A percentile compares a stretch with the other conserved stretches of the same genome.
These are phyloP conservation scores for Mucuna pruriens DNA, from an alignment of 306 rosid species.

Conservation along the genomic window DNA sequence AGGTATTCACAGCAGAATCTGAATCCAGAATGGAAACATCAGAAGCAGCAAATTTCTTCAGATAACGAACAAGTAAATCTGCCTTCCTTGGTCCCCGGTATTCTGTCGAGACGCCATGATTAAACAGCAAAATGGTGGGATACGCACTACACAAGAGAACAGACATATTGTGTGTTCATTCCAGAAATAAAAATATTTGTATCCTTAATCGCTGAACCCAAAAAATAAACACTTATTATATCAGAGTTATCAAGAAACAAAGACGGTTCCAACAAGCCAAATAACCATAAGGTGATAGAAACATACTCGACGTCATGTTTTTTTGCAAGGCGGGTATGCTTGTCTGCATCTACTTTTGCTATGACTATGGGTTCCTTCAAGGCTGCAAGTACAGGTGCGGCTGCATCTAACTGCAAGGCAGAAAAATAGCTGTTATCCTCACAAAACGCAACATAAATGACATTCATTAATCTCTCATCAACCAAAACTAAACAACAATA, in stretches of 20 bases:
- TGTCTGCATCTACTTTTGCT: slow-evolving; percentile 90
- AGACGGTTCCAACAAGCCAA: not conserved
- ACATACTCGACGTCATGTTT: slow-evolving; percentile 81
- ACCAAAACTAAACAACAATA: slow-evolving; percentile 14
- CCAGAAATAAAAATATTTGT: slow-evolving; percentile 8
- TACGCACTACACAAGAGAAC: slow-evolving; percentile 63
- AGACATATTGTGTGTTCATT: slow-evolving; percentile 10
- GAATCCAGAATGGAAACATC: slow-evolving; percentile 88
- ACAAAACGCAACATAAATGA: slow-evolving; percentile 1
- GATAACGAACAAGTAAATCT: slow-evolving; percentile 77
- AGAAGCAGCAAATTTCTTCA: slow-evolving; percentile 86
- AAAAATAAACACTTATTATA: slow-evolving; percentile 3
- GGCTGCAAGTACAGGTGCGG: slow-evolving; percentile 80
- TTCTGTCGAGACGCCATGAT: slow-evolving; percentile 76
- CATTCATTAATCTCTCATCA: not conserved
- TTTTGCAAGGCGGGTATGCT: slow-evolving; percentile 64
- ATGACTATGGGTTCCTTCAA: slow-evolving; percentile 78
- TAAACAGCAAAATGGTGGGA: slow-evolving; percentile 80
- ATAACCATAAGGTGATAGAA: not conserved
- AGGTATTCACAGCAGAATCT: slow-evolving; percentile 69
- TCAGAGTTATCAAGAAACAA: slow-evolving; percentile 5
- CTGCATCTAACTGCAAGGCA: slow-evolving; percentile 82
- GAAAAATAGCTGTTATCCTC: slow-evolving; percentile 27
- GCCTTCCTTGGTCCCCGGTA: slow-evolving; percentile 94
- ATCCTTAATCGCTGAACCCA: slow-evolving; percentile 8